Base-by-base conservation (phyloP, 2,329 filamentous ascomycete genomes). In the Colletotrichum agaves region DNA sequence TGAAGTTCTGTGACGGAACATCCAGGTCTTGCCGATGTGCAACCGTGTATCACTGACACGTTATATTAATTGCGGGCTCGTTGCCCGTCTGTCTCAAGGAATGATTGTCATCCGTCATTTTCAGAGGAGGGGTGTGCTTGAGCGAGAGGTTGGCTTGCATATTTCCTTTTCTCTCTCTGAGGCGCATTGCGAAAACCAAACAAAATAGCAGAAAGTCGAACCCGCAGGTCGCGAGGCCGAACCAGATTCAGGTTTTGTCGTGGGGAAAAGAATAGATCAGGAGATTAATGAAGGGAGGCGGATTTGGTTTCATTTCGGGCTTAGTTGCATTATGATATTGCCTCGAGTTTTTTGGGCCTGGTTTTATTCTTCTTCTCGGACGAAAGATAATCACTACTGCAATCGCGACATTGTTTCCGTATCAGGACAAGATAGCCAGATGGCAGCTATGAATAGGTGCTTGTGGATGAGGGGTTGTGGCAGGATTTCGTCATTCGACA, bases 171-270 rank as follows among this genome's bases (percentile, higher is more conserved):
- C 12, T 39, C 19, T 15, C 23, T 10, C 15, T 0, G 27, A 10
- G 13, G 47, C 17, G 39, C 21, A n/a, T 19, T 21, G 27, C 21
- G 31, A 17, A 41, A 35, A 67, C 49, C 37, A 58, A 53, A 52
- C 39, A 49, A 67, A 63, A 50, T 52, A 59, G 64, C 61, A 59
- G 64, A 53, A 63, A 59, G 44, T 67, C 60, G 60, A 67, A 67
- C 60, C 64, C 60, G 52, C 52, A 63, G 44, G 46, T 59, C 13
- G 37, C 5, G 52, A 53, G 44, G 17, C 52, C 52, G 60, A 52
- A 43, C 58, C 58, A 52, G 11, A 49, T 15, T 50, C 23, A 5
- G 43, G 1, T 3, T 23, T 5, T 27, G 41, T 19, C 1, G 19
- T 21, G 15, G 15, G 21, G 46, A 5, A 1, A 19, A 44, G n/a